phyloP scores from a whole-genome alignment of 2,329 filamentous ascomycete species.

The Lachnellula arida region DNA sequence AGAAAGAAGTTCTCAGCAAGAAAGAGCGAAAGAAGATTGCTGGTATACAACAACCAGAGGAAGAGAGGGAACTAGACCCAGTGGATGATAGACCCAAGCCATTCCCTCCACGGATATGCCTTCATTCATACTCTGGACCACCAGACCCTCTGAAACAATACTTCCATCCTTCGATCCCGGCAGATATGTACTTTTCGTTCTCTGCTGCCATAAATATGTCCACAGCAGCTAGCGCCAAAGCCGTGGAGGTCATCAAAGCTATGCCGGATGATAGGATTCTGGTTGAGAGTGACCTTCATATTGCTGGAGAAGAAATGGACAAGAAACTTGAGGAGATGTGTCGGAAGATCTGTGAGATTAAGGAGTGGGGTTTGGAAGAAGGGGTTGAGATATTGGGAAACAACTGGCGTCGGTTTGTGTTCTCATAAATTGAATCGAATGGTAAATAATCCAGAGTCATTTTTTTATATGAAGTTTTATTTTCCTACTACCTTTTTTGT shows the following conservation, averaged over 20 bases:
- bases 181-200: slow-evolving; percentile 81
- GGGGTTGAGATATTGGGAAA: slow-evolving; percentile 62
- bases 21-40: slow-evolving; percentile 51
- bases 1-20: slow-evolving; percentile 56
- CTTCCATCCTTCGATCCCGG: slow-evolving; percentile 65
- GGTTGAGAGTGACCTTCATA: slow-evolving; percentile 86
- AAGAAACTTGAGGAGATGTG: slow-evolving; percentile 67
- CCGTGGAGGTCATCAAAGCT: slow-evolving; percentile 59
- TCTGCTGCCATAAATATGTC: slow-evolving; percentile 77
- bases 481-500: too few species aligned
- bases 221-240: slow-evolving; percentile 41
- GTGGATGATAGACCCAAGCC: slow-evolving; percentile 44
- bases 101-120: slow-evolving; percentile 83
- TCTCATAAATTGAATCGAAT: slow-evolving; percentile 10
- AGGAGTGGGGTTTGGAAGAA: slow-evolving; percentile 72
- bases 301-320: slow-evolving; percentile 79
- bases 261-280: slow-evolving; percentile 76
- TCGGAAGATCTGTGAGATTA: slow-evolving; percentile 70
- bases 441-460: neutral
- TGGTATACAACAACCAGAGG: slow-evolving; percentile 28
- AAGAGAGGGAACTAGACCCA: slow-evolving; percentile 34
- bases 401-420: slow-evolving; percentile 72
- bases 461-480: too few species aligned
- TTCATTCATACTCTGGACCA: slow-evolving; percentile 88
- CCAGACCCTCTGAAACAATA: slow-evolving; percentile 75